Percentiles rank a stretch among this genome's conserved stretches.
phyloP scores from a whole-genome alignment of 202 grass and related monocot species.

The Zizania palustris region DNA sequence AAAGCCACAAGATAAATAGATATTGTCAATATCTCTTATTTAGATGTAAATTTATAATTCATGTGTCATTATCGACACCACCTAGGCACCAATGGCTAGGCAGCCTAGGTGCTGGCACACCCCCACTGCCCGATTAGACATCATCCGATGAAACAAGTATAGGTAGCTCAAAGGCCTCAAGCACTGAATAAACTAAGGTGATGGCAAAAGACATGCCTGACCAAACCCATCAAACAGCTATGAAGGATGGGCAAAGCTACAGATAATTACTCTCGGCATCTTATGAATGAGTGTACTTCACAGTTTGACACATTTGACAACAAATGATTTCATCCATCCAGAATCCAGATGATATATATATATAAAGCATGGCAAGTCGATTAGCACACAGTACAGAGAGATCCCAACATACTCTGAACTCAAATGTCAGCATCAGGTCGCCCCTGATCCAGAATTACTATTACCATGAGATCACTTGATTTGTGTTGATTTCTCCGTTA shows the following conservation, averaged over 20 bases:
- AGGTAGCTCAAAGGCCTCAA: constrained; percentile 7
- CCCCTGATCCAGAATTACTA: not conserved
- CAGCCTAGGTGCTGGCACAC: no score
- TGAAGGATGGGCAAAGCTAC: not conserved
- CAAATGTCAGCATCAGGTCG: not conserved
- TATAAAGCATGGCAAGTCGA: not conserved
- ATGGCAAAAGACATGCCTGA: not conserved
- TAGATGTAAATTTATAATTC: no score
- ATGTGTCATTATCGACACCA: no score
- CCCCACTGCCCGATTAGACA: no score
- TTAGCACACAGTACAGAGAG: not conserved
- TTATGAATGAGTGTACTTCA: not conserved
- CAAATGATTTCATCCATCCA: not conserved
- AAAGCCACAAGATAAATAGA: no score
- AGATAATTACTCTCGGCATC: not conserved
- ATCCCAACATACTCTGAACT: not conserved
- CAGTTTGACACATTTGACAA: not conserved
- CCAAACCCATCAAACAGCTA: not conserved
- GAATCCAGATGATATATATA: not conserved
- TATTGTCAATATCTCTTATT: no score
- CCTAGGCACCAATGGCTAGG: no score
- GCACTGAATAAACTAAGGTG: not conserved
- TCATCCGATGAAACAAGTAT: not conserved
- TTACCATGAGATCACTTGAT: not conserved
- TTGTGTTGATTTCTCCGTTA: not conserved